Evolutionary conservation across 768 basidiomycete genomes (phyloP).

Genomic region (Hydnum rufescens): DNA sequence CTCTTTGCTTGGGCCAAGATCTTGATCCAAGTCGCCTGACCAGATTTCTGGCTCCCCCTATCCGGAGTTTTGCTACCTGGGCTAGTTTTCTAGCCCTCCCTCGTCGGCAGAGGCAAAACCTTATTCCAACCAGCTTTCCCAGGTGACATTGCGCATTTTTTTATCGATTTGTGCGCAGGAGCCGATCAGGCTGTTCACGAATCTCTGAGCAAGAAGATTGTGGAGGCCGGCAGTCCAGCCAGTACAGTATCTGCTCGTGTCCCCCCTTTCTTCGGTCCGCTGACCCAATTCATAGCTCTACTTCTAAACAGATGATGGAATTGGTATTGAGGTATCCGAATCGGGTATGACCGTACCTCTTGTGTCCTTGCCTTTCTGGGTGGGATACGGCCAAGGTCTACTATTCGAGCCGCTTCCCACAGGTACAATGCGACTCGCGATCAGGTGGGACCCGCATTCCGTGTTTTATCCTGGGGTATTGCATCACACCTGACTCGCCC

Average conservation of each 20-base stretch:
- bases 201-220: conserved; percentile 28
- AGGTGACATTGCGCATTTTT: conserved; percentile 41
- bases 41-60: neutral
- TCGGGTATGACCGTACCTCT: conserved; percentile 36
- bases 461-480: too few species aligned
- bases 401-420: conserved; percentile 42
- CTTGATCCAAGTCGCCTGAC: neutral
- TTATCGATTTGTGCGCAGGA: conserved; percentile 32
- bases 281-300: conserved; percentile 29
- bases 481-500: too few species aligned
- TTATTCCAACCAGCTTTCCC: conserved; percentile 58
- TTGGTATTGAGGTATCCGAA: conserved; percentile 34
- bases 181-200: too few species aligned
- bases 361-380: conserved; percentile 38
- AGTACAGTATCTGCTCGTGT: conserved; percentile 16
- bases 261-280: neutral
- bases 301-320: conserved; percentile 47
- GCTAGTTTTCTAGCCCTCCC: conserved; percentile 43
- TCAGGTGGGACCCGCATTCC: too few species aligned
- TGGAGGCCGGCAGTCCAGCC: conserved; percentile 32
- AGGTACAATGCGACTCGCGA: conserved; percentile 48
- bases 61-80: conserved; percentile 41
- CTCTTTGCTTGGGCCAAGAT: too few species aligned
- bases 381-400: conserved; percentile 45
- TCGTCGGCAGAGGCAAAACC: conserved; percentile 48